Percentiles rank a stretch among this genome's conserved stretches.
Evolutionary conservation across 1,284 basidiomycete species (phyloP).

Genomic region (Puccinia novopanici): DNA sequence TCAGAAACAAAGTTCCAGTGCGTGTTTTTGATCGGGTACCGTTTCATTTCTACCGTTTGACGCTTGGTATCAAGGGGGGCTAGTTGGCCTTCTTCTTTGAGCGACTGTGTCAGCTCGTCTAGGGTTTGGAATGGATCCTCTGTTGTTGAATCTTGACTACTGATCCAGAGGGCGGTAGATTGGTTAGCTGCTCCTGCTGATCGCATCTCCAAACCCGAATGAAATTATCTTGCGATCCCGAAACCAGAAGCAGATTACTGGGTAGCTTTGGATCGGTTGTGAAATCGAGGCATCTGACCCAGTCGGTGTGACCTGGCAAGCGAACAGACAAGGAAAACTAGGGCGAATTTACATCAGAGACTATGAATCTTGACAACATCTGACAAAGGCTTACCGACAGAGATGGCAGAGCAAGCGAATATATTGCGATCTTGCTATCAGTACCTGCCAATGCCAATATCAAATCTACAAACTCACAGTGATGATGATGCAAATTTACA

Average conservation of each 20-base stretch:
- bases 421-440: conserved; percentile 74
- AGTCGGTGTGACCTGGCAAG: conserved; percentile 88
- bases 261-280: conserved; percentile 59
- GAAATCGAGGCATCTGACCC: conserved; percentile 80
- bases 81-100: conserved; percentile 79
- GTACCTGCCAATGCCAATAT: conserved; percentile 77
- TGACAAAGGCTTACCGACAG: conserved; percentile 14
- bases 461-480: conserved; percentile 62
- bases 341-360: neutral
- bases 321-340: conserved; percentile 55
- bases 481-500: neutral
- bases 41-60: conserved; percentile 31
- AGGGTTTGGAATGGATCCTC: conserved; percentile 37
- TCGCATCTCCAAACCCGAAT: conserved; percentile 83
- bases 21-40: conserved; percentile 61
- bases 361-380: neutral
- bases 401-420: conserved; percentile 67
- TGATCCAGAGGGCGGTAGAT: conserved; percentile 45
- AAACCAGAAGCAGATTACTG: conserved; percentile 69
- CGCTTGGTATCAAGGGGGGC: conserved; percentile 71
- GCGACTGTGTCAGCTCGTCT: conserved; percentile 64
- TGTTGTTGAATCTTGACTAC: conserved; percentile 37
- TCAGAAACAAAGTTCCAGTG: conserved; percentile 79
- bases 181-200: conserved; percentile 60
- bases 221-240: conserved; percentile 87